These are phyloP conservation scores for Oryza officinalis DNA, from an alignment of 176 grass and related monocot species.

Conservation along the genomic window DNA sequence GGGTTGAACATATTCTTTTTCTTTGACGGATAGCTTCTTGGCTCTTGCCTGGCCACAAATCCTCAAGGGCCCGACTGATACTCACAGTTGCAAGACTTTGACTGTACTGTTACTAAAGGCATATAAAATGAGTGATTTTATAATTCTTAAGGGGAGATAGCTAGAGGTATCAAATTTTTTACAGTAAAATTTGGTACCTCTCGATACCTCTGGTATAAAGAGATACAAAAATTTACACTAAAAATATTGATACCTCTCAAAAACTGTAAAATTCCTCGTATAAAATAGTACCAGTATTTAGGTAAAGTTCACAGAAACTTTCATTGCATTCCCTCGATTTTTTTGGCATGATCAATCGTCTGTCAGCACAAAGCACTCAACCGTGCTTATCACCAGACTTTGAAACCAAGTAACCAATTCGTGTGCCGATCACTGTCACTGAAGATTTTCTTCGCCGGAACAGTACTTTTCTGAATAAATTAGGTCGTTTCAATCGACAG, in stretches of 20 bases:
- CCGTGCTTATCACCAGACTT: slow-evolving; percentile 18
- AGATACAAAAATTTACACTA: too few relatives aligned
- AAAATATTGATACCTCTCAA: too few relatives aligned
- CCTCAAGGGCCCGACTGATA: neutral
- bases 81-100: neutral
- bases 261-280: too few relatives aligned
- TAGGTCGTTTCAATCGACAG: neutral
- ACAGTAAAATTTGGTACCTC: too few relatives aligned
- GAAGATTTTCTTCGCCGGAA: neutral
- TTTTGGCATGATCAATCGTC: neutral
- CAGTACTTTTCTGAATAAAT: neutral
- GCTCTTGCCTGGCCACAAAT: too few relatives aligned
- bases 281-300: neutral
- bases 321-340: neutral
- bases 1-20: too few relatives aligned
- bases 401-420: neutral
- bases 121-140: too few relatives aligned
- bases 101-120: neutral
- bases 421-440: neutral
- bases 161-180: too few relatives aligned
- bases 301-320: neutral
- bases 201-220: too few relatives aligned
- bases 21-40: too few relatives aligned
- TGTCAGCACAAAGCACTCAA: neutral
- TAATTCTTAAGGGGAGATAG: too few relatives aligned